A percentile compares a stretch with the other conserved stretches of the same genome.
Evolutionary conservation across 2,329 filamentous ascomycete genomes (phyloP).

Genomic region (Cladophialophora psammophila): DNA sequence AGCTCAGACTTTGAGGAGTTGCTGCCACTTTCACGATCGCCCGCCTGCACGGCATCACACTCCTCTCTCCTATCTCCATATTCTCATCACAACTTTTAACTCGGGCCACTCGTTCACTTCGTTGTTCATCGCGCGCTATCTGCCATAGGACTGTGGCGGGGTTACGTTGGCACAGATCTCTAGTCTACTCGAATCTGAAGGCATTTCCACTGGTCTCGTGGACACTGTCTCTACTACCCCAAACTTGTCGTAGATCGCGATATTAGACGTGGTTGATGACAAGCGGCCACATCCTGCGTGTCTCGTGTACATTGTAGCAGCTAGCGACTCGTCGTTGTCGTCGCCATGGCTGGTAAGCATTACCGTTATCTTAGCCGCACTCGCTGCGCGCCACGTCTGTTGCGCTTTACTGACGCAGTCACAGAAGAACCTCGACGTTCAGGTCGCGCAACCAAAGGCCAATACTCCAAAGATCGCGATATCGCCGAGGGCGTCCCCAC

Average conservation of each 20-base stretch:
- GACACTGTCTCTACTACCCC: constrained; percentile 16
- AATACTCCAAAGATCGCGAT: constrained; percentile 88
- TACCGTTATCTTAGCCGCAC: constrained; percentile 43
- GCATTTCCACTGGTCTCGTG: constrained; percentile 30
- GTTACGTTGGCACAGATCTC: constrained; percentile 5
- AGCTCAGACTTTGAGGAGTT: constrained; percentile 5
- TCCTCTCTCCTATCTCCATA: constrained; percentile 4
- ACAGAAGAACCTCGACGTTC: constrained; percentile 88
- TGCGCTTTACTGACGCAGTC: constrained; percentile 21
- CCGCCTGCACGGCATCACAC: neutral
- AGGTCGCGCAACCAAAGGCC: constrained; percentile 93
- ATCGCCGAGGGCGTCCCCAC: constrained; percentile 65
- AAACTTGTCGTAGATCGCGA: constrained; percentile 39
- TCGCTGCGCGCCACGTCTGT: neutral
- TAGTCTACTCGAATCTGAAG: constrained; percentile 25
- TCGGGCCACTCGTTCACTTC: neutral
- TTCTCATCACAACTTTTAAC: neutral
- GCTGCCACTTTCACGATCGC: neutral
- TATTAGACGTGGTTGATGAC: constrained; percentile 36
- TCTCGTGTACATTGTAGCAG: constrained; percentile 32
- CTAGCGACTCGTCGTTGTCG: constrained; percentile 35
- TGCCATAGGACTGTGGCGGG: constrained; percentile 10
- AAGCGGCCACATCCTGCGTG: constrained; percentile 26
- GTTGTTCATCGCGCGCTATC: constrained; percentile 5
- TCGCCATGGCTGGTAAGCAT: constrained; percentile 68